phyloP scores from a whole-genome alignment of 257 asterid genomes.

The Solanum ahanhuiri region DNA sequence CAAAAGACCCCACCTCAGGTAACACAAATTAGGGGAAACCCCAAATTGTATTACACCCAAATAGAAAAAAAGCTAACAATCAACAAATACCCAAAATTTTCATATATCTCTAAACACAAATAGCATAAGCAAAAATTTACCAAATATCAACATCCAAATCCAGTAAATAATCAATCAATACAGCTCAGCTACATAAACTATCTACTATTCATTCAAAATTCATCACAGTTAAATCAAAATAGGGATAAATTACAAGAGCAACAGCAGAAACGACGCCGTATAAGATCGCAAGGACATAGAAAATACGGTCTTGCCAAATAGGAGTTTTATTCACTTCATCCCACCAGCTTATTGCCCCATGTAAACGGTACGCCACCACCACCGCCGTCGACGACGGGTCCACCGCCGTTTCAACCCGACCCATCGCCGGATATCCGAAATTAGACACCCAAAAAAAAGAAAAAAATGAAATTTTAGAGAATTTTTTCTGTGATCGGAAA shows the following conservation, averaged over 20 bases:
- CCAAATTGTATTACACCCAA: neutral
- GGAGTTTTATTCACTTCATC: conserved; percentile 48
- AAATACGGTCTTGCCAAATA: conserved; percentile 80
- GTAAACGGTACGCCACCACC: conserved; percentile 48
- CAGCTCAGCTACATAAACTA: neutral
- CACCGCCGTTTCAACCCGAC: conserved; percentile 26
- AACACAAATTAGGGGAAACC: neutral
- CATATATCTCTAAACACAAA: neutral
- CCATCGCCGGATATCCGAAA: conserved; percentile 31
- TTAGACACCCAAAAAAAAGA: neutral
- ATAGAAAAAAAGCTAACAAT: neutral
- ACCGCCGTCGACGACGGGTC: conserved; percentile 28
- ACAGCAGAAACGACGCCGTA: conserved; percentile 66
- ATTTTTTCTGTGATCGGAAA: neutral
- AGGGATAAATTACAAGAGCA: conserved; percentile 54
- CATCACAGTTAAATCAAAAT: neutral
- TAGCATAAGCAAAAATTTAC: neutral
- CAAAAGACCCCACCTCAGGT: neutral
- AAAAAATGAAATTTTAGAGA: neutral
- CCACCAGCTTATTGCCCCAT: conserved; percentile 76
- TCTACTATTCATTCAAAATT: neutral
- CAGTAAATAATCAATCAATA: neutral
- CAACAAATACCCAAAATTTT: neutral
- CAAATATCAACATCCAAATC: neutral
- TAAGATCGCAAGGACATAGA: conserved; percentile 54